These are phyloP conservation scores for Lactarius sanguifluus DNA, from an alignment of 768 basidiomycete genomes.

Conservation along the genomic window DNA sequence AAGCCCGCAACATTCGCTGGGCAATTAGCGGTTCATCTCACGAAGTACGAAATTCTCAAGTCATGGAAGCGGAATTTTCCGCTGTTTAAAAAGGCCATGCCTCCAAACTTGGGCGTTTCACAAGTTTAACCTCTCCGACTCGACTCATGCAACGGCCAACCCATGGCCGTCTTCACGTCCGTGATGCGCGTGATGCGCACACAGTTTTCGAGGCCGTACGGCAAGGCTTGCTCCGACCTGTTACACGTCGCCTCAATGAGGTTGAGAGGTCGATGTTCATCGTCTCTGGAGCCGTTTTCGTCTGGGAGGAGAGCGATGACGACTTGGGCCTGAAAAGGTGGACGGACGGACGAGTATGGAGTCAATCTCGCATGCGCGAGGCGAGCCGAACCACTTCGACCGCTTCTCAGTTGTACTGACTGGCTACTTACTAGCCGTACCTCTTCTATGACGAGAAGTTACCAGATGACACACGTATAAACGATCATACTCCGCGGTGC, in stretches of 20 bases:
- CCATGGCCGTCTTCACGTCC: conserved; percentile 62
- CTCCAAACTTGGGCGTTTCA: conserved; percentile 19
- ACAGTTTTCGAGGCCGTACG: conserved; percentile 65
- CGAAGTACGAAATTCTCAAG: conserved; percentile 30
- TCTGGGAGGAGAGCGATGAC: conserved; percentile 70
- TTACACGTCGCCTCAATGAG: conserved; percentile 60
- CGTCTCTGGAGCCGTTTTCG: conserved; percentile 61
- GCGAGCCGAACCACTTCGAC: conserved; percentile 33
- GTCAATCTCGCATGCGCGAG: conserved; percentile 66
- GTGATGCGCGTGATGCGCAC: conserved; percentile 66
- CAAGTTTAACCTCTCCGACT: conserved; percentile 40
- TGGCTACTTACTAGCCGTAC: conserved; percentile 49
- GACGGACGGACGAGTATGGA: conserved; percentile 72
- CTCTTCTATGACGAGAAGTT: conserved; percentile 67
- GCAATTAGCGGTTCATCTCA: conserved; percentile 28
- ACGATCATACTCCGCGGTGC: conserved; percentile 42
- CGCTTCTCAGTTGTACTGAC: conserved; percentile 12
- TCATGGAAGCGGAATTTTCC: conserved; percentile 15
- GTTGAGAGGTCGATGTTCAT: conserved; percentile 55
- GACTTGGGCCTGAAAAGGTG: conserved; percentile 64
- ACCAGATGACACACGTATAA: conserved; percentile 44
- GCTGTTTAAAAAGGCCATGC: conserved; percentile 26
- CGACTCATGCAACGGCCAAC: conserved; percentile 60
- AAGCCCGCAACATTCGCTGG: conserved; percentile 25
- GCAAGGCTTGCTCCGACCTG: conserved; percentile 49